Evolutionary conservation across 2,329 filamentous ascomycete genomes (phyloP).

Genomic region (Daldinia sp.): DNA sequence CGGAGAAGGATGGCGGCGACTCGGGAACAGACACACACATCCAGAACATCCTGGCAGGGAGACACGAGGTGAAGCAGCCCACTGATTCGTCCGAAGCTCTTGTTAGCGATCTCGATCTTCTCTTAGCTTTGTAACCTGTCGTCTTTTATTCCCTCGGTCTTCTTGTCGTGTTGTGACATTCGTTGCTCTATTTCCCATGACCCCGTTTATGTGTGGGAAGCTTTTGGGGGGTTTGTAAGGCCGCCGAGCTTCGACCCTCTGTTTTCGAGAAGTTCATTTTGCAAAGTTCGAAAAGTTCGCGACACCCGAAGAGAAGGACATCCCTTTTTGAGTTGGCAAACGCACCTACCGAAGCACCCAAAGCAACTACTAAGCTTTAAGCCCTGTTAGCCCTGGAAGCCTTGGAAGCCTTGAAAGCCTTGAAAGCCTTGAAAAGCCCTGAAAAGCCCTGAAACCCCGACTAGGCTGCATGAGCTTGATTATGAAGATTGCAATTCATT

Average conservation of each 20-base stretch:
- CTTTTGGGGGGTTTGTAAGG: background rate
- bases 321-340: constrained; percentile 20
- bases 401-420: constrained; percentile 13
- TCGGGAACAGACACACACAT: constrained; percentile 25
- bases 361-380: constrained; percentile 19
- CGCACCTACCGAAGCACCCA: background rate
- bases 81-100: constrained; percentile 34
- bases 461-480: constrained; percentile 33
- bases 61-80: constrained; percentile 38
- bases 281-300: background rate
- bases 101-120: constrained; percentile 37
- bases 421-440: constrained; percentile 22
- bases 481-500: constrained; percentile 30
- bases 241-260: background rate
- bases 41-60: constrained; percentile 24
- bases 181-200: constrained; percentile 11
- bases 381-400: constrained; percentile 11
- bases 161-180: constrained; percentile 21
- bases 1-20: constrained; percentile 20
- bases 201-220: constrained; percentile 1
- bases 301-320: constrained; percentile 3
- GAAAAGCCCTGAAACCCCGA: constrained; percentile 11
- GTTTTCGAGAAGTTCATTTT: background rate
- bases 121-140: constrained; percentile 24
- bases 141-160: constrained; percentile 1